Percentiles rank a stretch among this genome's conserved stretches.
Conservation (phyloP, 2,329 filamentous ascomycete genomes). For the Endothia cerciana region DNA sequence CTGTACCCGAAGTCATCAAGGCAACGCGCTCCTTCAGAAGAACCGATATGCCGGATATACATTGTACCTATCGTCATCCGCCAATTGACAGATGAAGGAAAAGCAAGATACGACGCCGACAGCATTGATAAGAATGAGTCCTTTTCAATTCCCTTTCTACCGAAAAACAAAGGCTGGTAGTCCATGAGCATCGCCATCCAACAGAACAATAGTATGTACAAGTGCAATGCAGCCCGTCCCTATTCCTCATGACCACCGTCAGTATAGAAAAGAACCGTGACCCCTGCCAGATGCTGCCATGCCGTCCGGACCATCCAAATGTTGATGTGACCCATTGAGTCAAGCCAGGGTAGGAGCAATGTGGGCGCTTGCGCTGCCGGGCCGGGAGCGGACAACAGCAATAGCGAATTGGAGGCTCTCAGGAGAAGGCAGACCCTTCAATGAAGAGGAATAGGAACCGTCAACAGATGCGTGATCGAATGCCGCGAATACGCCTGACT, state of each 20-base stretch:
- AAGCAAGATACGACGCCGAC: neutral
- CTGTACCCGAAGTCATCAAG: neutral
- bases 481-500: conserved; percentile 24
- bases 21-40: neutral
- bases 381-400: conserved; percentile 18
- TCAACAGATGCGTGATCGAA: conserved; percentile 14
- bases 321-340: conserved; percentile 18
- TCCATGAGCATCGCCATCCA: conserved; percentile 19
- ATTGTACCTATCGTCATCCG: neutral
- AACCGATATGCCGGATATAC: neutral
- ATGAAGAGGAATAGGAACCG: conserved; percentile 19
- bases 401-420: conserved; percentile 22
- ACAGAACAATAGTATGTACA: conserved; percentile 30
- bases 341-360: conserved; percentile 27
- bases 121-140: conserved; percentile 20
- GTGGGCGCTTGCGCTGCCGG: conserved; percentile 17
- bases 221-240: conserved; percentile 25
- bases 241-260: conserved; percentile 17
- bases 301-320: conserved; percentile 27
- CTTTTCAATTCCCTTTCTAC: conserved; percentile 29
- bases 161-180: conserved; percentile 26
- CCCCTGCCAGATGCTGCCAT: conserved; percentile 25
- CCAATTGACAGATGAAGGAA: neutral
- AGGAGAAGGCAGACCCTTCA: conserved; percentile 14
- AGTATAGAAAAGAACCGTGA: conserved; percentile 24